Evolutionary conservation across 768 basidiomycete genomes (phyloP), one percentile per base, ranked within the genome.

Genomic region (Podaxis carcinomalis): DNA sequence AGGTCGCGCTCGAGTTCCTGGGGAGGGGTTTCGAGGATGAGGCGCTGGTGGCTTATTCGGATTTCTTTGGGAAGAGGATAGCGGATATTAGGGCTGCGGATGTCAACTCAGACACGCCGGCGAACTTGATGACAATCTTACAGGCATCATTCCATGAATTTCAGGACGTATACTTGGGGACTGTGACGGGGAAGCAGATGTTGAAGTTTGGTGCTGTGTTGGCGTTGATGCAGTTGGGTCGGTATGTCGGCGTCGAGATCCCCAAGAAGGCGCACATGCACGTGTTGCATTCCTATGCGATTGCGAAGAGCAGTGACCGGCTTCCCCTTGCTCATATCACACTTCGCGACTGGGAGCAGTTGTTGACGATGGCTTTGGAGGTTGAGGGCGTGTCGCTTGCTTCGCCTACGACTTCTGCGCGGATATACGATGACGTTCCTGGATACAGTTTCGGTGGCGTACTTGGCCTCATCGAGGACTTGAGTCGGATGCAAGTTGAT

Each of bases 371-470:
- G 42, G 59, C 59, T 1, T 2, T 61, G 5, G 11, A 54, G 7
- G 42, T 50, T 11, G 52, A 61, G 51, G 13, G 37, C 27, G 2
- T 27, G n/a, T 40, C 57, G n/a, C 14, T 51, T 9, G 5, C 23
- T 21, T 51, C 49, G 10, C 57, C 42, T 21, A 16, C 14, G 9
- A 13, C 9, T 9, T 25, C 44, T 13, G 21, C 32, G 6, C 19
- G 9, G 4, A 21, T 36, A 13, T 40, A 40, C 19, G 36, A 27
- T 0, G 28, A 61, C 3, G 50, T 61, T n/a, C 35, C 35, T 21
- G 53, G 44, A 21, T 61, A 54, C 21, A 53, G 53, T 23, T 61
- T 61, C n/a, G 35, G 21, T 16, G 59, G 59, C 16, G 44, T 61
- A 6, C 25, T 49, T 4, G 27, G 40, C 14, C 52, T 61, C 36